phyloP scores from a whole-genome alignment of 257 asterid genomes.

The Jasminum sambac region DNA sequence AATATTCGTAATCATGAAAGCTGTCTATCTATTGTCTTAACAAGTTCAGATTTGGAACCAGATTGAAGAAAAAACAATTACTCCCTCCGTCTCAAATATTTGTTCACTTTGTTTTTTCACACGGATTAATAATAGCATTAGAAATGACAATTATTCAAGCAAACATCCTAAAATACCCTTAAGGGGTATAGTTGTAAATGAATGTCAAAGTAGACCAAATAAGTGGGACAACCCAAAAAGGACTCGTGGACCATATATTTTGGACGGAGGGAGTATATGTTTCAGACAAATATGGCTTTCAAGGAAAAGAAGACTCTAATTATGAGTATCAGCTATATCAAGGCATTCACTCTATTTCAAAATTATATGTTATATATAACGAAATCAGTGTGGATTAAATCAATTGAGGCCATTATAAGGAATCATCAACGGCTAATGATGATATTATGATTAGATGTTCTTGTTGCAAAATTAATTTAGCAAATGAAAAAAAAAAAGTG shows the following conservation, averaged over 20 bases:
- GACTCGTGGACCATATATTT: too few relatives aligned
- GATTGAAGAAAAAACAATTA: slow-evolving; percentile 2
- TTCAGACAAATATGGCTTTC: neutral
- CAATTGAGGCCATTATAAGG: neutral
- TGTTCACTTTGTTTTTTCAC: too few relatives aligned
- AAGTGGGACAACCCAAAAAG: too few relatives aligned
- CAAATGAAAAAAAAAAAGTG: neutral
- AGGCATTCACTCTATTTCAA: neutral
- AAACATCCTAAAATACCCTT: too few relatives aligned
- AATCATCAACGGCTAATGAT: neutral
- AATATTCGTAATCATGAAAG: too few relatives aligned
- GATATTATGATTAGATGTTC: neutral
- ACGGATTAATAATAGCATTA: too few relatives aligned
- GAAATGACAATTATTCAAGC: too few relatives aligned
- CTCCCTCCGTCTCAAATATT: too few relatives aligned
- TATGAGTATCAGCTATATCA: neutral
- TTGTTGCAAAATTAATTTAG: neutral
- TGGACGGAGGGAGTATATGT: neutral
- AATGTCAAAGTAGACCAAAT: too few relatives aligned
- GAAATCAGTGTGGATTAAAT: neutral
- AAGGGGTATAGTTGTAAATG: too few relatives aligned
- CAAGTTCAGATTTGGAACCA: neutral
- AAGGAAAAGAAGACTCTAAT: neutral
- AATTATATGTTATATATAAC: neutral
- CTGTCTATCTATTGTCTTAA: neutral